These are phyloP conservation scores for Thermothielavioides terrestris DNA, from an alignment of 495 filamentous ascomycete genomes.

Conservation along the genomic window DNA sequence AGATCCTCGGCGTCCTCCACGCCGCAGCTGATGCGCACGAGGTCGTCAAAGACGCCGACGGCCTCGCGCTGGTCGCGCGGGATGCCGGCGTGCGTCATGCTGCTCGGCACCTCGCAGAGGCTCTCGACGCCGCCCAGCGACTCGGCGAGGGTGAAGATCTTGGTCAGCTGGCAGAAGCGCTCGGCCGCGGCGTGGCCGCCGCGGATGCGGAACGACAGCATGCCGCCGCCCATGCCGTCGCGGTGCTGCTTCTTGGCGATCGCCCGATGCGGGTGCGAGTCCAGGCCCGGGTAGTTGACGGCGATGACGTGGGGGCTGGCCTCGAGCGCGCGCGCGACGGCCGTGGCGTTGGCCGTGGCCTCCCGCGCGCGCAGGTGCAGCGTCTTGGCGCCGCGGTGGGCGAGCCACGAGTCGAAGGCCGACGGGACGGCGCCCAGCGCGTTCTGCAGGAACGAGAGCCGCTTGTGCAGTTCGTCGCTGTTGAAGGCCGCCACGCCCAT, in stretches of 20 bases:
- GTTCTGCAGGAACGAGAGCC: slow-evolving; percentile 88
- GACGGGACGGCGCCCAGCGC: slow-evolving; percentile 93
- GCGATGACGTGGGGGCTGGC: slow-evolving; percentile 68
- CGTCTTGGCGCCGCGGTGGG: slow-evolving; percentile 96
- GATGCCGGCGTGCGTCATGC: slow-evolving; percentile 96
- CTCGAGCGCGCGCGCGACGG: slow-evolving; percentile 69
- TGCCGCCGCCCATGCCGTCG: slow-evolving; percentile 89
- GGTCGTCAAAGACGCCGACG: slow-evolving; percentile 91
- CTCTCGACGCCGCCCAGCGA: slow-evolving; percentile 87
- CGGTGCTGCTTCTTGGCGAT: slow-evolving; percentile 89
- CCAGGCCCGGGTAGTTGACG: slow-evolving; percentile 92
- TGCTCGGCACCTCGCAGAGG: slow-evolving; percentile 80
- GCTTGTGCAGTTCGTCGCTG: slow-evolving; percentile 62
- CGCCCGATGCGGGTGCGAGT: slow-evolving; percentile 73
- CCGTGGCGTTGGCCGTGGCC: slow-evolving; percentile 70
- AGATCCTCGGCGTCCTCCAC: slow-evolving; percentile 88
- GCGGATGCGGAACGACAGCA: slow-evolving; percentile 91
- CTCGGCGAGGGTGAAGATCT: slow-evolving; percentile 90
- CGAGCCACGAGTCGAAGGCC: slow-evolving; percentile 96
- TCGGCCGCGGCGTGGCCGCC: slow-evolving; percentile 84
- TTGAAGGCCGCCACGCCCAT: slow-evolving; percentile 99
- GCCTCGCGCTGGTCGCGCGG: slow-evolving; percentile 81
- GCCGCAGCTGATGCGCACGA: slow-evolving; percentile 89
- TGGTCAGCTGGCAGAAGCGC: slow-evolving; percentile 81
- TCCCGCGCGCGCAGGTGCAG: slow-evolving; percentile 86